These are phyloP conservation scores for Hygrophorus pudorinus DNA, from an alignment of 768 basidiomycete species.

Conservation along the genomic window DNA sequence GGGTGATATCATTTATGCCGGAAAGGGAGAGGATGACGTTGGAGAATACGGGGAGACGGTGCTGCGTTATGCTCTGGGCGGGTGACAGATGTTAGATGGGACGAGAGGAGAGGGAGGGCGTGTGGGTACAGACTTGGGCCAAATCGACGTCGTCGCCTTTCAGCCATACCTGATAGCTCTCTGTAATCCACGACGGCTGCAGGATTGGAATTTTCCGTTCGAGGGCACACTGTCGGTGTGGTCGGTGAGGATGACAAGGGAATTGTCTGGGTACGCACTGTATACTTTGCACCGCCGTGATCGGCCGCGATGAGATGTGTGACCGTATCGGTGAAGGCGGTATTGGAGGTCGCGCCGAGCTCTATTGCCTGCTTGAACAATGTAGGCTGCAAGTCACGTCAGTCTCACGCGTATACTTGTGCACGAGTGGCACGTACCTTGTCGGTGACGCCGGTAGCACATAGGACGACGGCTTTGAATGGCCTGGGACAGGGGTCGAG, in stretches of 20 bases:
- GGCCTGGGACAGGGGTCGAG: constrained; percentile 54
- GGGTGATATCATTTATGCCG: constrained; percentile 54
- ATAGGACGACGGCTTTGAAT: constrained; percentile 54
- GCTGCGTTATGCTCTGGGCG: constrained; percentile 41
- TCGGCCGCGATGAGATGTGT: constrained; percentile 79
- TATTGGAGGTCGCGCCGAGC: constrained; percentile 63
- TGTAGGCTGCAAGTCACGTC: constrained; percentile 16
- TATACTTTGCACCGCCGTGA: constrained; percentile 82
- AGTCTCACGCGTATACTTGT: background rate
- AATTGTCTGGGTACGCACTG: constrained; percentile 28
- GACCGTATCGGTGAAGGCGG: constrained; percentile 74
- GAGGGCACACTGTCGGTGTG: constrained; percentile 60
- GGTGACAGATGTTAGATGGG: background rate
- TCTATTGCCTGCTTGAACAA: constrained; percentile 71
- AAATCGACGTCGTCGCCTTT: constrained; percentile 72
- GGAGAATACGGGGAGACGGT: constrained; percentile 68
- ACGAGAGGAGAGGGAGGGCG: background rate
- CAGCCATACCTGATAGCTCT: constrained; percentile 65
- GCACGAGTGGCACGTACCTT: constrained; percentile 32
- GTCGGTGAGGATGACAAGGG: background rate
- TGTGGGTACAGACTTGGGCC: constrained; percentile 37
- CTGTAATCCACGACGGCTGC: constrained; percentile 65
- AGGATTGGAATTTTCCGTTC: constrained; percentile 75
- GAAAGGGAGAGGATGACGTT: constrained; percentile 65
- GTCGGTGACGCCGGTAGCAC: constrained; percentile 70